Base-by-base conservation (phyloP, 495 filamentous ascomycete genomes). In the Penicillium lagena region DNA sequence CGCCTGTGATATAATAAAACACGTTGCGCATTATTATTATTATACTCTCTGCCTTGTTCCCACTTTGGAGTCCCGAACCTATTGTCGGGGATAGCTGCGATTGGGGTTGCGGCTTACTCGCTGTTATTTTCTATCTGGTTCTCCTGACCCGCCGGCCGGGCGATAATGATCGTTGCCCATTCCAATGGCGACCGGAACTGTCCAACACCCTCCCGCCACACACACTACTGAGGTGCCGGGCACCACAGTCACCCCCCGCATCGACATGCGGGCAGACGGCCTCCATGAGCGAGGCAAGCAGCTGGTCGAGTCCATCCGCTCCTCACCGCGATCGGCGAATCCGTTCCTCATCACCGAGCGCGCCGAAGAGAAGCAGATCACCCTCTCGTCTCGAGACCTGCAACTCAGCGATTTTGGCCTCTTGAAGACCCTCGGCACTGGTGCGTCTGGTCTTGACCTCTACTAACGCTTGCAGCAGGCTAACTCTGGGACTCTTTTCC, bases 401-500 rank as follows among this genome's bases (percentile, higher is more conserved):
- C 71, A 63, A 31, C 66, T 90, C 27, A 70, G 75, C 45, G 90
- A 98, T 66, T 96, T 97, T 60, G 67, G 83, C 34, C 76, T 90
- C 15, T 71, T 96, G 50, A 90, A 89, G 63, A 98, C 90, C 14
- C 73, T 98, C 43, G 93, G 93, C 45, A 95, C 90, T 14, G 89
- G 88, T 91, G 50, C 59, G 68, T 5, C 40, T 33, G 8, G 17
- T 17, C 12, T n/a, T 17, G 9, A 13, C 27, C 14, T 34, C 9
- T 5, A 22, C 6, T 39, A 29, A 32, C 36, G 47, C 43, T 34
- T 40, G 40, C 52, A 47, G 54, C 63, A 0, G 22, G 22, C 63
- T 72, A 54, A 73, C 60, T 43, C 43, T 44, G 47, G 42, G 17
- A 40, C 29, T 47, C 37, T 34, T 53, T 52, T 41, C 43, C 52